Evolutionary conservation across 2,329 filamentous ascomycete genomes (phyloP), one percentile per base, ranked within the genome.

Genomic region (Ciborinia camelliae): DNA sequence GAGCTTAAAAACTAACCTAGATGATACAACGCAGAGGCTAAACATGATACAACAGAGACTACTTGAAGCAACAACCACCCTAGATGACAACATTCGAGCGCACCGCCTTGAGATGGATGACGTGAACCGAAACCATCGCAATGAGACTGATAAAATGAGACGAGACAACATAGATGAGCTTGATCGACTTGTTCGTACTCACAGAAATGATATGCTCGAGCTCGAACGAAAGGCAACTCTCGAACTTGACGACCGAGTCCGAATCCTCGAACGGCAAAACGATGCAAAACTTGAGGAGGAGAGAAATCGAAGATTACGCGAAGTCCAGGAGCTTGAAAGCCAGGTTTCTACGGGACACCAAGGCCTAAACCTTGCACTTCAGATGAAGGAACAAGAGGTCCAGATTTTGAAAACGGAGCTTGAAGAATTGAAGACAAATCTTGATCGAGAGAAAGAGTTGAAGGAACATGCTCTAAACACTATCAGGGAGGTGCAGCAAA

Each of bases 181-280:
- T 39, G 84, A 88, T 28, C 79, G 81, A 18, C 71, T 89, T 47
- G 78, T 82, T 18, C 85, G 82, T 64, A 81, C 84, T 53, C 87
- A 94, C 69, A 82, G 86, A 66, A 87, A 91, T 62, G 88, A 90
- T 60, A 73, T 94, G 20, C 84, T 87, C 7, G 83, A 86, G 5
- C 71, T 92, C 41, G 84, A 86, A 71, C 81, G 85, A 62, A 84
- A 84, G 53, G 81, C 90, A 67, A 83, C 87, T 47, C 80, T 81
- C 26, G 74, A 76, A 64, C 54, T 75, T 28, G 73, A 76, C 39
- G 68, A 74, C 47, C 65, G 68, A 67, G 41, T 74, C 52, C 67
- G 73, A 66, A 70, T 74, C 43, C 23, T 76, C 23, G 74, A 77
- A 61, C 69, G 71, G 32, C 69, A 68, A 59, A 69, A 71, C 23